Conservation (phyloP, 108 stramenopile species). For the Conticribra guillardii region DNA sequence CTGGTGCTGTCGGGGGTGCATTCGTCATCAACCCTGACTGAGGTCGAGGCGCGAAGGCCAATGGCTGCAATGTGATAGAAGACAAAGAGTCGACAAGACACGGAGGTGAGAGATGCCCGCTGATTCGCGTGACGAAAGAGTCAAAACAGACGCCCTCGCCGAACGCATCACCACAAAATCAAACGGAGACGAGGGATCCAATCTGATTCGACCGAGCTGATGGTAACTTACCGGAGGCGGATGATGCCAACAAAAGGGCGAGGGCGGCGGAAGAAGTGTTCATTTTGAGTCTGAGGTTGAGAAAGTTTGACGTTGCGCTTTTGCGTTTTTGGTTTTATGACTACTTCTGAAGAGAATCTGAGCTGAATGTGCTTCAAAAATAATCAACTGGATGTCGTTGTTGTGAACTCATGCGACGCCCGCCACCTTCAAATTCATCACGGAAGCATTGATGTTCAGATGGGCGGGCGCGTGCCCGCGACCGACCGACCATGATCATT, state of each 20-base stretch:
- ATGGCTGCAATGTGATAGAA: background rate
- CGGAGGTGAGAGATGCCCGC: no score
- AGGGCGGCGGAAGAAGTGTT: background rate
- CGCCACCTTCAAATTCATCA: no score
- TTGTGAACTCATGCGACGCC: no score
- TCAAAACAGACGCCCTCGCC: no score
- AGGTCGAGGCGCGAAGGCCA: background rate
- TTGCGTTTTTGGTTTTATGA: no score
- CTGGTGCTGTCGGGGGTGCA: background rate
- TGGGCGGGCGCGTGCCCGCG: no score
- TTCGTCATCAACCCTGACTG: background rate
- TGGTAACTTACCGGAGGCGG: background rate
- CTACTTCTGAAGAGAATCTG: background rate
- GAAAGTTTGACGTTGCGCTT: background rate
- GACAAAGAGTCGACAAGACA: background rate
- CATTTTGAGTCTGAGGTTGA: background rate
- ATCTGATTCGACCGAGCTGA: background rate
- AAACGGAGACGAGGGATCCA: background rate
- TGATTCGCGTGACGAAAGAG: background rate
- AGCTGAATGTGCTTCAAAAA: no score
- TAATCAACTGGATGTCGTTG: no score
- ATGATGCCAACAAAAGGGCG: background rate
- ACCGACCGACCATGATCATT: no score
- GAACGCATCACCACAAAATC: no score
- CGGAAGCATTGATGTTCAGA: no score